Percentiles rank a stretch among this genome's conserved stretches.
These are phyloP conservation scores for Colletotrichum graminicola DNA, from an alignment of 2,329 filamentous ascomycete species.

Conservation along the genomic window DNA sequence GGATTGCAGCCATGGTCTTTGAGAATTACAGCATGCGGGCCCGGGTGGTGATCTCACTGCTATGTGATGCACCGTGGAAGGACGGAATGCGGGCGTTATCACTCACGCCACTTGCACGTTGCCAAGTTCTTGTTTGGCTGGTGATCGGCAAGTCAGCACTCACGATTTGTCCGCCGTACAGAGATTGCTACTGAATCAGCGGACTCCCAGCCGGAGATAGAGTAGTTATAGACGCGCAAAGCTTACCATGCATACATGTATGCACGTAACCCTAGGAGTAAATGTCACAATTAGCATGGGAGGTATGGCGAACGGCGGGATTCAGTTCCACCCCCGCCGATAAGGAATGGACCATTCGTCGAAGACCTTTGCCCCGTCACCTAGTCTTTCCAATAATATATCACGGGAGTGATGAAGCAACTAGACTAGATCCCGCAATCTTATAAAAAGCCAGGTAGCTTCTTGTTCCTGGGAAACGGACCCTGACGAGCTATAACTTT, in stretches of 20 bases:
- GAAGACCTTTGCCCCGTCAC: too few species aligned
- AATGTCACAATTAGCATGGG: conserved; percentile 41
- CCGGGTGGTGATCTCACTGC: not conserved
- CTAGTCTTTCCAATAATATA: not conserved
- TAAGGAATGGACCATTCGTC: not conserved
- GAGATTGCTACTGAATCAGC: not conserved
- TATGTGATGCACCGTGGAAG: not conserved
- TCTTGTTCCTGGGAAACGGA: too few species aligned
- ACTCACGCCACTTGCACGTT: conserved; percentile 12
- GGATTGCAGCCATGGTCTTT: conserved; percentile 11
- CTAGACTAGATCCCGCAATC: not conserved
- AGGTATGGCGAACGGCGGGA: not conserved
- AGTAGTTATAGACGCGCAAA: not conserved
- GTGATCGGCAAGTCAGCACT: conserved; percentile 3
- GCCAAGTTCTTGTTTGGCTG: conserved; percentile 6
- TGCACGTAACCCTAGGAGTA: conserved; percentile 13
- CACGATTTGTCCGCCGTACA: not conserved
- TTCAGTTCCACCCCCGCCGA: not conserved
- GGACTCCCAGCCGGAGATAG: conserved; percentile 10
- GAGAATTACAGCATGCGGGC: conserved; percentile 7
- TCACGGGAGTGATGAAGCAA: too few species aligned
- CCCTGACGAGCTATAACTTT: too few species aligned
- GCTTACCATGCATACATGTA: conserved; percentile 18
- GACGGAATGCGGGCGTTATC: not conserved
- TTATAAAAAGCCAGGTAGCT: too few species aligned